phyloP scores from a whole-genome alignment of 1,284 basidiomycete species.

The Moniliella sp. region DNA sequence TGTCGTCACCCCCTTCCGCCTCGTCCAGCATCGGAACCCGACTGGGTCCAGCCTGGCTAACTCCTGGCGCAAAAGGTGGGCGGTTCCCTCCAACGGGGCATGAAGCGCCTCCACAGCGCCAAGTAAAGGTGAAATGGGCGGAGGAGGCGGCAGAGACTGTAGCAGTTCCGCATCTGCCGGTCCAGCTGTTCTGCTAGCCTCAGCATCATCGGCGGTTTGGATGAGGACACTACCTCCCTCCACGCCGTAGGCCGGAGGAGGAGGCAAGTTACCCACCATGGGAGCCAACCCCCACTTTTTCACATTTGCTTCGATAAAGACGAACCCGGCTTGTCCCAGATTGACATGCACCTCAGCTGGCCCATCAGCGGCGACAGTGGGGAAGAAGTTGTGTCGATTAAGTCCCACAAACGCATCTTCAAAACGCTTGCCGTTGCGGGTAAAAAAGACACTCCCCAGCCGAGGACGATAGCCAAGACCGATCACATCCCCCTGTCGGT shows the following conservation, averaged over 20 bases:
- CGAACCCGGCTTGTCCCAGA: constrained; percentile 32
- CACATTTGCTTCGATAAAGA: constrained; percentile 33
- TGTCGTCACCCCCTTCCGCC: no score
- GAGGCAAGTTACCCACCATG: constrained; percentile 30
- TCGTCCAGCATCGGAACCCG: no score
- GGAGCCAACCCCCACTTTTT: constrained; percentile 33
- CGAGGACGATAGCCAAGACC: constrained; percentile 30
- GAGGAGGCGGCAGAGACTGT: no score
- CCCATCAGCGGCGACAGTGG: constrained; percentile 27
- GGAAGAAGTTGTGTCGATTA: constrained; percentile 28
- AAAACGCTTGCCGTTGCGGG: constrained; percentile 27
- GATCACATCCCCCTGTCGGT: constrained; percentile 53
- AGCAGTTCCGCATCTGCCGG: no score
- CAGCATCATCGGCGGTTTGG: no score
- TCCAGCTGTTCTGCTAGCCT: no score
- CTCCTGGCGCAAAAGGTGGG: no score
- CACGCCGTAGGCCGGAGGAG: constrained; percentile 30
- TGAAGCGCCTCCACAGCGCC: no score
- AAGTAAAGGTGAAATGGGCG: no score
- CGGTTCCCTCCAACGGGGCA: no score
- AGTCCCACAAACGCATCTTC: constrained; percentile 31
- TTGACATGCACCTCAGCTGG: constrained; percentile 31
- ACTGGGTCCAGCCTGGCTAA: no score
- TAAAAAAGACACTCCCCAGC: constrained; percentile 30
- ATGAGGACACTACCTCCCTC: constrained; percentile 33